phyloP scores from a whole-genome alignment of 1,139 yeast species.

The Schwanniomyces etchellsii region DNA sequence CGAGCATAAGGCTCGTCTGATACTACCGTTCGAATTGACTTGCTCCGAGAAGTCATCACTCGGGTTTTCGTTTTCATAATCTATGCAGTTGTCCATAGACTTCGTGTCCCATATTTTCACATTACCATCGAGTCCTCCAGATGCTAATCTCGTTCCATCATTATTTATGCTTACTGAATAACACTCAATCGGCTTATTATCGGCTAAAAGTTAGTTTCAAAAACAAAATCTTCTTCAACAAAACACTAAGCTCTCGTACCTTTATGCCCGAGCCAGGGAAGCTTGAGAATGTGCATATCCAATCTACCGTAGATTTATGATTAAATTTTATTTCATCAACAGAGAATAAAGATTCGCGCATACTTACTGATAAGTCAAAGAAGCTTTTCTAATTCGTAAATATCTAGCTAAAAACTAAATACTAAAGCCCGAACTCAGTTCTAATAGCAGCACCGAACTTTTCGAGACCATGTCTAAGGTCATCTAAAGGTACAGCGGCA shows the following conservation, averaged over 20 bases:
- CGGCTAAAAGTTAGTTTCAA: slow-evolving; percentile 42
- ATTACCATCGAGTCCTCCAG: slow-evolving; percentile 95
- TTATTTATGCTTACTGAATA: slow-evolving; percentile 77
- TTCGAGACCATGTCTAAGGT: slow-evolving; percentile 54
- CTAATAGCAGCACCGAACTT: slow-evolving; percentile 58
- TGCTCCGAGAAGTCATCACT: slow-evolving; percentile 1
- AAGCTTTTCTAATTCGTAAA: not conserved
- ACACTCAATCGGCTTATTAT: slow-evolving; percentile 74
- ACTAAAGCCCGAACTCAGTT: slow-evolving; percentile 31
- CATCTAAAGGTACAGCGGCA: slow-evolving; percentile 72
- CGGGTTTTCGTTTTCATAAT: slow-evolving; percentile 7
- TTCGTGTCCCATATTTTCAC: slow-evolving; percentile 85
- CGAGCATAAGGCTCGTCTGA: slow-evolving; percentile 60
- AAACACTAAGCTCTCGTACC: slow-evolving; percentile 34
- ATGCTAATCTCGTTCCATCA: slow-evolving; percentile 80
- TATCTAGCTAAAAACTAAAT: not conserved
- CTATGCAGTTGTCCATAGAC: slow-evolving; percentile 17
- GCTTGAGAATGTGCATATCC: slow-evolving; percentile 67
- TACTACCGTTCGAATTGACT: slow-evolving; percentile 10
- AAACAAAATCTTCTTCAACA: not conserved
- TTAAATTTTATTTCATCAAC: too few species aligned
- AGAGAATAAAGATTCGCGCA: too few species aligned
- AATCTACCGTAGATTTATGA: too few species aligned
- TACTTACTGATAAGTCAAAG: too few species aligned
- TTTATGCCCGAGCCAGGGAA: slow-evolving; percentile 78